Evolutionary conservation across 2,329 filamentous ascomycete genomes (phyloP).

Genomic region (Aureobasidium musti): DNA sequence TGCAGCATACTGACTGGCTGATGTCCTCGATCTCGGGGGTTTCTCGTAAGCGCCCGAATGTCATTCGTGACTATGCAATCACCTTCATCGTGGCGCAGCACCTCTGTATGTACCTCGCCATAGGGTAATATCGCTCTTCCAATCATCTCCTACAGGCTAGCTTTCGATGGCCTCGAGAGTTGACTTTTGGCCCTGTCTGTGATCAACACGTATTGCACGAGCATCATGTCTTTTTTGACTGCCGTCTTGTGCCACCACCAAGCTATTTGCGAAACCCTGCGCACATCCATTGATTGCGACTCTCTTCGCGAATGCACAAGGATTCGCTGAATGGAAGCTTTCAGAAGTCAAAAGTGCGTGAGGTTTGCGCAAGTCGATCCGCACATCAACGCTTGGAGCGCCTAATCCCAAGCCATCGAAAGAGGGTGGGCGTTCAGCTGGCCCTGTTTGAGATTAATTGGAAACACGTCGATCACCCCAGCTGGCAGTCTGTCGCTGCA

Average conservation of each 20-base stretch:
- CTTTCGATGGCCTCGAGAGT: not conserved
- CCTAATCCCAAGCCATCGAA: constrained; percentile 15
- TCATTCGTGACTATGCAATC: not conserved
- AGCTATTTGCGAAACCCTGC: constrained; percentile 3
- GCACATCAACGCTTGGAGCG: constrained; percentile 26
- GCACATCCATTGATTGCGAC: not conserved
- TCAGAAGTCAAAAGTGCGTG: constrained; percentile 20
- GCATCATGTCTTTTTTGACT: constrained; percentile 1
- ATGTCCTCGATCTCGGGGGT: constrained; percentile 11
- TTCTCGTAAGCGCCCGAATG: constrained; percentile 17
- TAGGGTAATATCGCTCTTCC: not conserved
- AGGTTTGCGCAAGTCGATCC: constrained; percentile 29
- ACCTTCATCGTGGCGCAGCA: constrained; percentile 23
- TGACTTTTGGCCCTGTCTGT: not conserved
- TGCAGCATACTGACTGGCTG: constrained; percentile 4
- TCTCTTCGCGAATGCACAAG: not conserved
- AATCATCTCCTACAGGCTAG: not conserved
- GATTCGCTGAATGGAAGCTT: not conserved
- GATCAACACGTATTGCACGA: not conserved
- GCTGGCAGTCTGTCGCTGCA: constrained; percentile 1
- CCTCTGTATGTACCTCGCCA: not conserved
- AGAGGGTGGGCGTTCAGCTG: constrained; percentile 9
- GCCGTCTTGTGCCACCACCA: not conserved
- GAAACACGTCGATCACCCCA: constrained; percentile 25
- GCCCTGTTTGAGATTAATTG: constrained; percentile 24